A percentile compares a stretch with the other conserved stretches of the same genome.
Conservation (phyloP, 768 basidiomycete genomes). For the Peribolospora kevripleyi region DNA sequence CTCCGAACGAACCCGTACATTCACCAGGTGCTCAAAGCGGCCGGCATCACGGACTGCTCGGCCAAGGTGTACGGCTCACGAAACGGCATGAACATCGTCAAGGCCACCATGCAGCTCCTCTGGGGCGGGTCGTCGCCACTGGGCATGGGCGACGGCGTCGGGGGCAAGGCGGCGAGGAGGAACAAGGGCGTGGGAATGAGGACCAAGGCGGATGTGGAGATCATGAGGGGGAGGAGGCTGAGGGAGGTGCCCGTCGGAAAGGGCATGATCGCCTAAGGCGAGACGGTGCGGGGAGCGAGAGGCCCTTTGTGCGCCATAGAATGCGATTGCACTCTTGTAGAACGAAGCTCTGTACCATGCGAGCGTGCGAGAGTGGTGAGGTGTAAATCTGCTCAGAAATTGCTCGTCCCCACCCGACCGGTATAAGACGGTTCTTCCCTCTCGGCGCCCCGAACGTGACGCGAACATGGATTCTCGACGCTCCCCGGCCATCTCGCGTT, state of each 20-base stretch:
- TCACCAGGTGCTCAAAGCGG: conserved; percentile 65
- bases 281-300: too few relatives aligned
- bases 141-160: conserved; percentile 58
- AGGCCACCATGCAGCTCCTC: conserved; percentile 55
- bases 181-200: conserved; percentile 54
- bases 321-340: too few relatives aligned
- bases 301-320: too few relatives aligned
- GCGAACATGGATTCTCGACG: too few relatives aligned
- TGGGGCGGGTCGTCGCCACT: conserved; percentile 61
- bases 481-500: too few relatives aligned
- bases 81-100: conserved; percentile 65
- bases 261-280: background rate
- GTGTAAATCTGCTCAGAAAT: too few relatives aligned
- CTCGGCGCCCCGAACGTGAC: too few relatives aligned
- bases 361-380: too few relatives aligned
- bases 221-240: conserved; percentile 57
- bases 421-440: too few relatives aligned
- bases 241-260: conserved; percentile 22
- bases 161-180: conserved; percentile 41
- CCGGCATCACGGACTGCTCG: conserved; percentile 81
- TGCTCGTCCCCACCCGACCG: too few relatives aligned
- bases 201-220: conserved; percentile 44
- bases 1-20: conserved; percentile 67
- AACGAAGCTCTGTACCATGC: too few relatives aligned
- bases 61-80: conserved; percentile 87